A percentile compares a stretch with the other conserved stretches of the same genome.
Evolutionary conservation across 108 stramenopile species (phyloP).

Genomic region (Skeletonema menzelii): DNA sequence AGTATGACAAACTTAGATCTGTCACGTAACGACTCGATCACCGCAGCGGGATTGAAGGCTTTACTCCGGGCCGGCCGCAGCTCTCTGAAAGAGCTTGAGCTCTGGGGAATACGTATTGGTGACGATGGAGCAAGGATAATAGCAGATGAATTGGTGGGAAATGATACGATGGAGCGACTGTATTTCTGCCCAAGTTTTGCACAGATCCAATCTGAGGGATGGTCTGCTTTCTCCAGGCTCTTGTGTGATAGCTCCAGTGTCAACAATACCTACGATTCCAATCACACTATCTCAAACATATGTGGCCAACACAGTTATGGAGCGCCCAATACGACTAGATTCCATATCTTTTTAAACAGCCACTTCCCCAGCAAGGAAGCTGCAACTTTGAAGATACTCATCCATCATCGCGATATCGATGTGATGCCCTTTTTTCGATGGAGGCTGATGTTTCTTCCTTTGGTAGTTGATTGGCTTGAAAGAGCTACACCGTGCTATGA

Average conservation of each 20-base stretch:
- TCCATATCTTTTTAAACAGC: background rate
- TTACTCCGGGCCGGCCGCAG: background rate
- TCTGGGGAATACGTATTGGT: constrained; percentile 3
- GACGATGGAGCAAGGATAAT: constrained; percentile 2
- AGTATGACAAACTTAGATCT: background rate
- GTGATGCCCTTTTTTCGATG: background rate
- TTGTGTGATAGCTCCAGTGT: constrained; percentile 9
- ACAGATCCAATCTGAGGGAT: background rate
- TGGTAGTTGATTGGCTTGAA: background rate
- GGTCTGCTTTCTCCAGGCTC: constrained; percentile 12
- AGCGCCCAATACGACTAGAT: background rate
- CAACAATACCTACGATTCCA: constrained; percentile 18
- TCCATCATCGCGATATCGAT: background rate
- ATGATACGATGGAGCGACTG: background rate
- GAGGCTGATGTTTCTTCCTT: background rate
- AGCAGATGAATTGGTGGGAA: constrained; percentile 5
- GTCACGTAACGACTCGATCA: background rate
- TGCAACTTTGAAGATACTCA: background rate
- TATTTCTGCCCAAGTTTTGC: background rate
- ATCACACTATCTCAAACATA: background rate
- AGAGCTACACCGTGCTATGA: background rate
- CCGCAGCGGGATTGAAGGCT: background rate
- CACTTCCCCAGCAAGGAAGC: background rate
- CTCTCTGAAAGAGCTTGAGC: background rate
- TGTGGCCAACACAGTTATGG: background rate